Evolutionary conservation across 495 filamentous ascomycete genomes (phyloP), one percentile per base, ranked within the genome.

Genomic region (Terfezia claveryi): DNA sequence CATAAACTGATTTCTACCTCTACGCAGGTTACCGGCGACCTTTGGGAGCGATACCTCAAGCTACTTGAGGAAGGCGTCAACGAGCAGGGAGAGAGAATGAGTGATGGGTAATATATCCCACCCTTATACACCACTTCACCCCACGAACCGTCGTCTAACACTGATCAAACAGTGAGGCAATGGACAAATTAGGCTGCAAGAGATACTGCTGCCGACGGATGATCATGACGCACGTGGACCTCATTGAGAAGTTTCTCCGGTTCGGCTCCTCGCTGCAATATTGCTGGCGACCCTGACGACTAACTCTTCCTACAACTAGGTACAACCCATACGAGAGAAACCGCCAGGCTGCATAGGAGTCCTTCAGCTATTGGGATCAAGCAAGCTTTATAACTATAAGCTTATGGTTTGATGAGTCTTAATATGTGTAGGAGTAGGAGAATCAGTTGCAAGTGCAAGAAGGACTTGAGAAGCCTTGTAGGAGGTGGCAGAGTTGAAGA

Each of bases 211-310:
- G 91, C 70, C 83, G 91, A 50, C 80, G 91, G 66, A 98, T 98
- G 91, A 75, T 98, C 62, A 93, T 98, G 86, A 98, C 91, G n/a
- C 91, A 98, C 67, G 92, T 98, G 58, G 91, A 98, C 66, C 72
- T 98, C 54, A 96, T 98, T 59, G 91, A 98, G 75, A 98, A 98
- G 73, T 76, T 98, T 17, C 76, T 98, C 23, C 86, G 89, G 88
- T 96, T 77, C 62, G 75, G 59, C 4, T 10, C 8, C 3, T 4
- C 8, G 17, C 12, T 14, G 14, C 41, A 46, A 46, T 14, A 0
- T 1, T 5, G 41, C 4, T n/a, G 2, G 17, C 4, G 4, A 8
- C 12, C 12, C 41, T 46, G 17, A 36, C 7, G 41, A 8, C 8
- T 54, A 7, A 37, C 54, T 55, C 14, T 57, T 36, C 11, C 52